Conservation (phyloP, 2,329 filamentous ascomycete genomes). For the Fusarium newnesense region DNA sequence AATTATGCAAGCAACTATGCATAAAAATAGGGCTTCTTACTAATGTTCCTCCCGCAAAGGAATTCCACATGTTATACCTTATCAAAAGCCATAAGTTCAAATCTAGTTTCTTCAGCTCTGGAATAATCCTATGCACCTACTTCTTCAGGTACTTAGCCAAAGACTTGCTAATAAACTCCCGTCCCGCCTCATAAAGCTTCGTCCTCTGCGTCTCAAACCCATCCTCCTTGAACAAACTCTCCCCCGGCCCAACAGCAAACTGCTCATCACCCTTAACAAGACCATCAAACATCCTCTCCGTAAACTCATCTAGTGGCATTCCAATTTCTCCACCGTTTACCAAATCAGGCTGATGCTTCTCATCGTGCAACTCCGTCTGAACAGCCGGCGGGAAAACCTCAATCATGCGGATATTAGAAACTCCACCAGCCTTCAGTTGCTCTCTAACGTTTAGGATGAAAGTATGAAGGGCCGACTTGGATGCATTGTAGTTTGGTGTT, state of each 20-base stretch:
- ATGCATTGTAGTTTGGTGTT: slow-evolving; percentile 45
- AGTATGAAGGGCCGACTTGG: slow-evolving; percentile 42
- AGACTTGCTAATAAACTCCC: slow-evolving; percentile 7
- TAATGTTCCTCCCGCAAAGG: not conserved
- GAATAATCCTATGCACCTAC: fast-evolving
- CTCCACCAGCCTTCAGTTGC: slow-evolving; percentile 31
- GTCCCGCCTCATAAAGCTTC: slow-evolving; percentile 32
- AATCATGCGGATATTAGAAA: slow-evolving; percentile 30
- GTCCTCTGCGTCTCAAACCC: slow-evolving; percentile 37
- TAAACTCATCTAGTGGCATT: slow-evolving; percentile 54
- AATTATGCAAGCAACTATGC: not conserved
- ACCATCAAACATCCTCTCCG: slow-evolving; percentile 49
- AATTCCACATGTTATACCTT: not conserved
- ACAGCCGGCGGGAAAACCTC: slow-evolving; percentile 47
- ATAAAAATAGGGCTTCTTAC: fast-evolving
- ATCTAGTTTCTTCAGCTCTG: fast-evolving
- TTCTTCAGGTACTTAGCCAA: slow-evolving; percentile 26
- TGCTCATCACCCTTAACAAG: slow-evolving; percentile 38
- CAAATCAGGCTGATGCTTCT: slow-evolving; percentile 41
- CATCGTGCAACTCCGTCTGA: slow-evolving; percentile 44
- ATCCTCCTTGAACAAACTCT: slow-evolving; percentile 36
- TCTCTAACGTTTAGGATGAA: slow-evolving; percentile 39
- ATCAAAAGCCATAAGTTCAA: not conserved
- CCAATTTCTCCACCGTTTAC: slow-evolving; percentile 47
- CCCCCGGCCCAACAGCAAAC: slow-evolving; percentile 39